Evolutionary conservation across 768 basidiomycete species (phyloP).

Genomic region (Lactarius trivialis): DNA sequence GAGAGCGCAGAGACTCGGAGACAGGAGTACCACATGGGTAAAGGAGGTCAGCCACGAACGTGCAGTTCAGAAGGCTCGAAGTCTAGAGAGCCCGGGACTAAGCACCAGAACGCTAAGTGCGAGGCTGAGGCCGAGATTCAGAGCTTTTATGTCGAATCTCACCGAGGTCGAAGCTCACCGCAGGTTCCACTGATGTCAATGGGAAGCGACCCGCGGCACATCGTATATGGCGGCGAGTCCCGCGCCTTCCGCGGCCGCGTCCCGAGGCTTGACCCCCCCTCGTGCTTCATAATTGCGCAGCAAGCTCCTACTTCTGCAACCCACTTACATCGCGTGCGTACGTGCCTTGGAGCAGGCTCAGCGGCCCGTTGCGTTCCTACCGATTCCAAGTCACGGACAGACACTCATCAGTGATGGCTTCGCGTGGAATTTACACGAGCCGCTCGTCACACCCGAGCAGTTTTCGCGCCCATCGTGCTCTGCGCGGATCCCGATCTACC

Average conservation of each 20-base stretch:
- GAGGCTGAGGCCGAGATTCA: no score
- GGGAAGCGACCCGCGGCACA: not conserved
- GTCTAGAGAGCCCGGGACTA: not conserved
- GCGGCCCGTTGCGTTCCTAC: slow-evolving; percentile 56
- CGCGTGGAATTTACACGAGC: slow-evolving; percentile 91
- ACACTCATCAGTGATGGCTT: slow-evolving; percentile 93
- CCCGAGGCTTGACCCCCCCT: slow-evolving; percentile 72
- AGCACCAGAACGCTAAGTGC: not conserved
- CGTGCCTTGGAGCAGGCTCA: slow-evolving; percentile 61
- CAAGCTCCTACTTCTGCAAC: slow-evolving; percentile 3
- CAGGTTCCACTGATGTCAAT: not conserved
- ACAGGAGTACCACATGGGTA: no score
- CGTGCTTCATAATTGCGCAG: slow-evolving; percentile 63
- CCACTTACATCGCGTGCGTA: slow-evolving; percentile 28
- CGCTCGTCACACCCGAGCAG: slow-evolving; percentile 72
- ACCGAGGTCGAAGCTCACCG: not conserved
- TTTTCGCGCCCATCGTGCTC: slow-evolving; percentile 86
- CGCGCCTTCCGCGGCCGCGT: slow-evolving; percentile 26
- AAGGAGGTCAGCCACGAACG: no score
- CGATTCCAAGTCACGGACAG: slow-evolving; percentile 92
- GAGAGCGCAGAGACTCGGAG: no score
- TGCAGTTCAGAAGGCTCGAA: not conserved
- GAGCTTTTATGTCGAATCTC: not conserved
- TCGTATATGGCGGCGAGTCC: slow-evolving; percentile 36
- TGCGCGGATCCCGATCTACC: slow-evolving; percentile 85